Conservation (phyloP, 768 basidiomycete genomes). For the Lentinula lateritia region DNA sequence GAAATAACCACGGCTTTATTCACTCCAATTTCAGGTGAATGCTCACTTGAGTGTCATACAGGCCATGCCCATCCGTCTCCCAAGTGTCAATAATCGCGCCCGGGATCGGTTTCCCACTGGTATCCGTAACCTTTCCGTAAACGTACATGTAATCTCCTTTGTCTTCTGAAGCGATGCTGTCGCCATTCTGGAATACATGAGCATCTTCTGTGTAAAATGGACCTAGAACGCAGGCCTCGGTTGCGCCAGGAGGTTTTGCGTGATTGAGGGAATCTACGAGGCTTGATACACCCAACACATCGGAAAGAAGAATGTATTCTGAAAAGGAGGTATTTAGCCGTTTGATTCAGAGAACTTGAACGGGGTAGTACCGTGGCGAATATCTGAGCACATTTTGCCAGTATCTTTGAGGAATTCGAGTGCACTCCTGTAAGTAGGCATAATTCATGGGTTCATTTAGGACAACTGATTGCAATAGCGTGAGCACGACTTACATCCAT, state of each 20-base stretch:
- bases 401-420: conserved; percentile 74
- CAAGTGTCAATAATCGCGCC: conserved; percentile 75
- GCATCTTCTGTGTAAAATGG: conserved; percentile 82
- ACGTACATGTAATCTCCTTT: conserved; percentile 84
- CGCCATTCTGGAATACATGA: conserved; percentile 58
- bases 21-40: not conserved
- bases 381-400: conserved; percentile 67
- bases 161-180: conserved; percentile 80
- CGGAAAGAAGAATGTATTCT: conserved; percentile 86
- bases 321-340: not conserved
- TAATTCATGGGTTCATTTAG: not conserved
- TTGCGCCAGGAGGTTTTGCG: conserved; percentile 53
- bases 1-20: not conserved
- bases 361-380: conserved; percentile 44
- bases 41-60: conserved; percentile 32
- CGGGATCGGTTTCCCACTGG: conserved; percentile 59
- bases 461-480: not conserved
- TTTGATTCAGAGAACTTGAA: not conserved
- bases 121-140: conserved; percentile 62
- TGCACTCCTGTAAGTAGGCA: conserved; percentile 31
- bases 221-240: conserved; percentile 73
- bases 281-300: conserved; percentile 71
- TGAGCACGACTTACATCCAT: conserved; percentile 55
- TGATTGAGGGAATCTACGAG: conserved; percentile 76
- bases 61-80: conserved; percentile 68